Evolutionary conservation across 2,329 filamentous ascomycete genomes (phyloP), one percentile per base, ranked within the genome.

Genomic region (Biscogniauxia marginata): DNA sequence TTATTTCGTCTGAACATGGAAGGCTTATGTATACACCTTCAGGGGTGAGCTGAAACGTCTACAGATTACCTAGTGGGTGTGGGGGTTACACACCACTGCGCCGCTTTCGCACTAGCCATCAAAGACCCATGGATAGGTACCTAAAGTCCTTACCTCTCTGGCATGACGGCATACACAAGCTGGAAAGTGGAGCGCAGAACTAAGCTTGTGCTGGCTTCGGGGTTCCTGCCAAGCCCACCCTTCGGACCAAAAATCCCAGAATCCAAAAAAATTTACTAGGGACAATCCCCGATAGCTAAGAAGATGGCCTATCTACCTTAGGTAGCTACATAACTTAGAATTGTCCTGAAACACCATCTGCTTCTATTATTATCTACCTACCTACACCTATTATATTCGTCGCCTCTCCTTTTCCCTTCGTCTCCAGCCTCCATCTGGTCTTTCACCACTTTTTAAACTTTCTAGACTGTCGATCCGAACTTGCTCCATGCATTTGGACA

Each of bases 401-500:
- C 18, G 11, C 18, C 18, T 46, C 48, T 19, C 22, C 18, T 23
- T 19, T 13, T 18, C 23, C 24, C 6, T 18, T 34, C 21, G 5
- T 4, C 23, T 21, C 22, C 20, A 48, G 11, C 43, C n/a, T 23
- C n/a, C 13, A 48, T 22, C 16, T 9, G 24, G 7, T 9, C 13
- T 18, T 48, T 18, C 46, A 39, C 30, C 30, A 39, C 30, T 39
- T 39, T 39, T 39, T 39, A 39, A 39, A 39, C 30, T 39, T 39
- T 16, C 5, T 16, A 39, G n/a, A 4, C 30, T 39, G 30, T 39
- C 30, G 30, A 39, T 48, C 19, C n/a, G 34, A n/a, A 50, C 48
- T 24, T 50, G 48, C 48, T 50, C 48, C 24, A 50, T 50, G 48
- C 30, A 50, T 50, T 30, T 24, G 22, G 48, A 50, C 48, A 50